Conservation (phyloP, 2,329 filamentous ascomycete genomes). For the Claviceps capensis region DNA sequence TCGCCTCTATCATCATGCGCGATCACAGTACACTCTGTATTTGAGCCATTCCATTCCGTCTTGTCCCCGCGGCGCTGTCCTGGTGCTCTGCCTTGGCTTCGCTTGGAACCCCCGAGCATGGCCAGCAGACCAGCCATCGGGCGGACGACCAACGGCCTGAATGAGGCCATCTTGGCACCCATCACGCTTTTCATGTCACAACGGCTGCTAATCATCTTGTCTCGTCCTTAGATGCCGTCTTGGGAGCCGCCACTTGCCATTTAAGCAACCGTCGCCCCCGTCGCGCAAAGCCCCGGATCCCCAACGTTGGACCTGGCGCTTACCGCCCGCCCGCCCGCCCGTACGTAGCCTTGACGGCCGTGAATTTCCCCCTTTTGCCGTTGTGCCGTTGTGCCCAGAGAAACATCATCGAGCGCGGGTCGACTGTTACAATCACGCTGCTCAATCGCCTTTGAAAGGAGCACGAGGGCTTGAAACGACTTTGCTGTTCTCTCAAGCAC, state of each 20-base stretch:
- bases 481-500: slow-evolving; percentile 5
- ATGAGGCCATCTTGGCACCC: slow-evolving; percentile 1
- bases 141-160: not conserved
- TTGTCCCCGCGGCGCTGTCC: slow-evolving; percentile 8
- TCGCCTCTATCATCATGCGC: slow-evolving; percentile 21
- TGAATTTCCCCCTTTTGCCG: slow-evolving; percentile 9
- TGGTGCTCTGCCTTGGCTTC: not conserved
- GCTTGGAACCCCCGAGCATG: not conserved
- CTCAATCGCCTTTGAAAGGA: not conserved
- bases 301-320: slow-evolving; percentile 18
- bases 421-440: not conserved
- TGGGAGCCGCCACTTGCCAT: not conserved
- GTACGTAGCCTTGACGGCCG: slow-evolving; percentile 16
- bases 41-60: slow-evolving; percentile 12
- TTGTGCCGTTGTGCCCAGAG: slow-evolving; percentile 9
- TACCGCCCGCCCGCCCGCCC: slow-evolving; percentile 12
- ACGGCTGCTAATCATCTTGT: slow-evolving; percentile 1
- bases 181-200: not conserved
- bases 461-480: not conserved
- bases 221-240: not conserved
- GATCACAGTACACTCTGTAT: slow-evolving; percentile 19
- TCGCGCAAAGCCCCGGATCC: slow-evolving; percentile 16
- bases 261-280: slow-evolving; percentile 14
- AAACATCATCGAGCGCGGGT: not conserved
- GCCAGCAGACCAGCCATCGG: slow-evolving; percentile 1